Conservation (phyloP, 345 rosid species). For the Turritis glabra region DNA sequence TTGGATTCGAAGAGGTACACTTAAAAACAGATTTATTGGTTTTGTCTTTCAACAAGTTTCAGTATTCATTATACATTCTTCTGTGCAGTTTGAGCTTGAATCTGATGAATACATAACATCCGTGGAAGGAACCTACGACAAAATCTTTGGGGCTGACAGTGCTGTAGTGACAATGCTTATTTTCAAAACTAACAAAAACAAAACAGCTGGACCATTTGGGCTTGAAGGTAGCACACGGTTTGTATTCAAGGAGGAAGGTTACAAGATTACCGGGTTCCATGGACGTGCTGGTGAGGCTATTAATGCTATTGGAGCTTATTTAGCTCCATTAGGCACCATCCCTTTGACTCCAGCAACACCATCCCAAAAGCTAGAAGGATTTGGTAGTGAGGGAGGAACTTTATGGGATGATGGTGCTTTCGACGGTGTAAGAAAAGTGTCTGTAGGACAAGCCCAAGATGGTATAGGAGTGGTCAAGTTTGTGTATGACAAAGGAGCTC, state of each 20-base stretch:
- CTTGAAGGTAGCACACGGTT: conserved; percentile 16
- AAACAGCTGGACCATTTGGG: conserved; percentile 26
- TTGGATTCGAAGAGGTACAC: conserved; percentile 24
- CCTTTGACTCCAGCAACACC: conserved; percentile 22
- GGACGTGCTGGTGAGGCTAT: conserved; percentile 26
- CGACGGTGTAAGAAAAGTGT: conserved; percentile 29
- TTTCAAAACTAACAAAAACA: conserved; percentile 27
- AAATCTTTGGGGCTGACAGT: conserved; percentile 10
- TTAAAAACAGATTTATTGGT: background rate
- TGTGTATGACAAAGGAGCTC: conserved; percentile 23
- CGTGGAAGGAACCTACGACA: conserved; percentile 33
- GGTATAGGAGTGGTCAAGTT: conserved; percentile 17
- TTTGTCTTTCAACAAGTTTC: background rate
- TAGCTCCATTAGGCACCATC: conserved; percentile 35
- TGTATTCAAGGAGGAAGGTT: conserved; percentile 23
- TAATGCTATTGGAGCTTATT: conserved; percentile 36
- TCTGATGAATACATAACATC: conserved; percentile 35
- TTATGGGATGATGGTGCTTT: conserved; percentile 37
- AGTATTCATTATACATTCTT: background rate
- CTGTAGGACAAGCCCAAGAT: conserved; percentile 19
- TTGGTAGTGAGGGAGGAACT: conserved; percentile 30
- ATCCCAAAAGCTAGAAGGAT: conserved; percentile 16
- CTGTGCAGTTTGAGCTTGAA: conserved; percentile 30
- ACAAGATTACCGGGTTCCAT: conserved; percentile 37
- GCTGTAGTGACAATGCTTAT: conserved; percentile 20